Evolutionary conservation across 305 asterid genomes (phyloP).

Genomic region (Plantago coronopus): DNA sequence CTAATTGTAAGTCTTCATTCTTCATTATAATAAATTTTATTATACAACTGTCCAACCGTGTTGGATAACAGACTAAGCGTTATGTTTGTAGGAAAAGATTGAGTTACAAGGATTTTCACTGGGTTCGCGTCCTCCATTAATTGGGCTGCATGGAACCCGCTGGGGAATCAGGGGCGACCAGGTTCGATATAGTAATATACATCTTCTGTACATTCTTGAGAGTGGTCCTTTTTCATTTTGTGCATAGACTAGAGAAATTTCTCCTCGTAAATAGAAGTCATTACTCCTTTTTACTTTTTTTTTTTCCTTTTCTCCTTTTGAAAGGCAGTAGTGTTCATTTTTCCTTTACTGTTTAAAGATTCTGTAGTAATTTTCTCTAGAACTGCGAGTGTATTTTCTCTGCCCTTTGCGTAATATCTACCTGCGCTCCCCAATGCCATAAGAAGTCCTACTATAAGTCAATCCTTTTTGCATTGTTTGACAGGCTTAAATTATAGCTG

Average conservation of each 20-base stretch:
- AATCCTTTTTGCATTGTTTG: not conserved
- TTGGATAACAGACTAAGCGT: conserved; percentile 11
- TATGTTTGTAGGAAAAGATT: conserved; percentile 65
- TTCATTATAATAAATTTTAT: conserved; percentile 18
- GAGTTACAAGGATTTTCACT: conserved; percentile 84
- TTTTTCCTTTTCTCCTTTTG: not conserved
- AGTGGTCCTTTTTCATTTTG: conserved; percentile 6
- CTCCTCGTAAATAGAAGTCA: not conserved
- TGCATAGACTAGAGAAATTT: not conserved
- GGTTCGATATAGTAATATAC: conserved; percentile 68
- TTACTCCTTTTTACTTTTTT: no score
- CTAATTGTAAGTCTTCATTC: conserved; percentile 65
- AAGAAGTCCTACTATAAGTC: not conserved
- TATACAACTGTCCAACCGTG: conserved; percentile 12
- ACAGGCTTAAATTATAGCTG: not conserved
- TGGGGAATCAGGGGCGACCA: conserved; percentile 86
- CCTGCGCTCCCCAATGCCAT: not conserved
- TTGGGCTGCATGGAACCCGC: conserved; percentile 79
- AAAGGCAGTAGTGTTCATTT: not conserved
- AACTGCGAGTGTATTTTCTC: no score
- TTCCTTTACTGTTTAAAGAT: not conserved
- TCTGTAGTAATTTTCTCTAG: not conserved
- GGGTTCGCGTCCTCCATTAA: conserved; percentile 80
- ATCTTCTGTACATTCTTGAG: conserved; percentile 16
- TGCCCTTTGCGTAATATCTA: not conserved